Base-by-base conservation (phyloP, 2,329 filamentous ascomycete species). In the Cladophialophora exuberans region DNA sequence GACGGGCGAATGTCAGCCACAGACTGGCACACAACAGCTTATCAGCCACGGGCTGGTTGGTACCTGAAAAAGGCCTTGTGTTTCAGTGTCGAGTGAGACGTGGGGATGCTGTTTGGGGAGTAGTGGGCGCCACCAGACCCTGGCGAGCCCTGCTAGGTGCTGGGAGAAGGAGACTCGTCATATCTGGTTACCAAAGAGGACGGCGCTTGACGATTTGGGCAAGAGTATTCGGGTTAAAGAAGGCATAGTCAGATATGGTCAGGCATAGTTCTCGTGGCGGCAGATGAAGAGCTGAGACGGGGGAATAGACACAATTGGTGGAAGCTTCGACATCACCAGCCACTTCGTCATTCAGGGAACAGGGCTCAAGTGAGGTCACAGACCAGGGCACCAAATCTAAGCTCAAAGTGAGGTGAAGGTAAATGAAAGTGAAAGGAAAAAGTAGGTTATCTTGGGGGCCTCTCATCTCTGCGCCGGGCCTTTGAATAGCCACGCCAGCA, bases 41-140 rank as follows among this genome's bases (percentile, higher is more conserved):
- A 6, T 49, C 46, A 49, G 46, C 46, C 46, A 49, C 38, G 25
- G 15, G 7, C 31, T 36, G 17, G 45, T 7, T 11, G 33, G 46
- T 49, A 41, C 35, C 46, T 49, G 46, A 33, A 38, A 31, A n/a
- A n/a, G n/a, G 33, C 23, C 46, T 41, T 39, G n/a, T 31, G 46
- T 49, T 41, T 39, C 46, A 39, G 15, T 39, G 13, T 13, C 30
- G 30, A 49, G 46, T 41, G 46, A 49, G 46, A 26, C 23, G 33
- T 49, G 33, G 35, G 35, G 33, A 39, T 31, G n/a, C 46, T 41
- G 13, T 11, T 49, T 41, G 5, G 6, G 15, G 46, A 26, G 22
- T 38, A 49, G 46, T 39, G 46, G 10, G 20, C 46, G 46, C 46
- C 46, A 49, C 46, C 7, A 17, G 15, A 28, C 45, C 33, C 15